These are phyloP conservation scores for Auriscalpium vulgare DNA, from an alignment of 768 basidiomycete species.

Conservation along the genomic window DNA sequence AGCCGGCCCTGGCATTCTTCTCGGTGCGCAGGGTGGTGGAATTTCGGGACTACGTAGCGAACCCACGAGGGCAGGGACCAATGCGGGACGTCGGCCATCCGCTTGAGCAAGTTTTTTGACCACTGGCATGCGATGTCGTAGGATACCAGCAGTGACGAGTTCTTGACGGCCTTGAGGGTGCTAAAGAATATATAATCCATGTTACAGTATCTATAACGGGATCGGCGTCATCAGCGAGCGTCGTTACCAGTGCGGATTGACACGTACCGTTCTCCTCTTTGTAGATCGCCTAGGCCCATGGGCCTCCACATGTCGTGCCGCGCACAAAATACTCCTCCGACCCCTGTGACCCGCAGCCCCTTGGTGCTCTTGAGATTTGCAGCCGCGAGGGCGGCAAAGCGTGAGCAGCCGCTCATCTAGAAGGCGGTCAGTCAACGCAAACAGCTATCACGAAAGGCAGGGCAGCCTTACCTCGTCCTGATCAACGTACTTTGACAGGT, in stretches of 20 bases:
- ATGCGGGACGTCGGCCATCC: background rate
- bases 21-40: background rate
- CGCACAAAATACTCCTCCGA: background rate
- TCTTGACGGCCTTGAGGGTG: background rate
- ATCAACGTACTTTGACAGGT: background rate
- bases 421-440: background rate
- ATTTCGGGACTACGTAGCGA: background rate
- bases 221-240: background rate
- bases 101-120: slow-evolving; percentile 4
- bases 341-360: background rate
- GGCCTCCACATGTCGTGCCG: background rate
- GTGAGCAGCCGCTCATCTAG: background rate
- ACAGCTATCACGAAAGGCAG: too few relatives aligned
- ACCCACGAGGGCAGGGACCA: background rate
- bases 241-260: background rate
- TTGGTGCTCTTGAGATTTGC: background rate
- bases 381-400: background rate
- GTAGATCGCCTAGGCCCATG: background rate
- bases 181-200: slow-evolving; percentile 9
- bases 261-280: background rate
- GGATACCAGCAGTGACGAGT: background rate
- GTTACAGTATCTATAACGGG: slow-evolving; percentile 3
- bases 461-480: background rate
- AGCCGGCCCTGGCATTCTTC: background rate
- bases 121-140: slow-evolving; percentile 21